Conservation (phyloP, 2,329 filamentous ascomycete species). For the Dichotomopilus funicola region DNA sequence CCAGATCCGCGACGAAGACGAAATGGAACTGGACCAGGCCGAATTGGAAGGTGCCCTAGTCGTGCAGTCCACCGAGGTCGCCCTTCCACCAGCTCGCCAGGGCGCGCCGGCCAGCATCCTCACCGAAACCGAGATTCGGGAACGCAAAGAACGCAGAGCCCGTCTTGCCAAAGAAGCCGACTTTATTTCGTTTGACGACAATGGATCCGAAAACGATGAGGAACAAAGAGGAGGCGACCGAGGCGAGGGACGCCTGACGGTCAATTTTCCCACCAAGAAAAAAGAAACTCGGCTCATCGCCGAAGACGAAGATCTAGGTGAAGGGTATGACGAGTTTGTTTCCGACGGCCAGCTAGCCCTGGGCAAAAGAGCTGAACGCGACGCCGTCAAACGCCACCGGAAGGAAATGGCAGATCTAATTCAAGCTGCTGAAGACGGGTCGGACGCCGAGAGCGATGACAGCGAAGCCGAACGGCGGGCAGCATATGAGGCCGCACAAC, state of each 20-base stretch:
- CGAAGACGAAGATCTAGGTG: constrained; percentile 87
- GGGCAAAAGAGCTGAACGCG: constrained; percentile 70
- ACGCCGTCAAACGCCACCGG: constrained; percentile 58
- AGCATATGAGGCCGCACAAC: constrained; percentile 83
- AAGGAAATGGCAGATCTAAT: constrained; percentile 81
- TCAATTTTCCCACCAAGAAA: constrained; percentile 45
- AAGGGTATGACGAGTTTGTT: constrained; percentile 89
- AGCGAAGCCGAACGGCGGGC: constrained; percentile 64
- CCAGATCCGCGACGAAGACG: constrained; percentile 39
- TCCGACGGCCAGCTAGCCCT: constrained; percentile 76
- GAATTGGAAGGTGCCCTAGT: constrained; percentile 60
- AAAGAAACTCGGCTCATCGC: constrained; percentile 67
- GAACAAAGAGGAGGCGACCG: constrained; percentile 10
- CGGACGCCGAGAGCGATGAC: constrained; percentile 45
- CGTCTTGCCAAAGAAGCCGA: constrained; percentile 65
- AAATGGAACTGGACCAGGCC: constrained; percentile 51
- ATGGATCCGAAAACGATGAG: constrained; percentile 43
- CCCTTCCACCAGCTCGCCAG: constrained; percentile 23
- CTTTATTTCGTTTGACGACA: constrained; percentile 56
- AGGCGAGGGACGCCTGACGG: not conserved
- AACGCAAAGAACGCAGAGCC: constrained; percentile 85
- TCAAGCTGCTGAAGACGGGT: constrained; percentile 62
- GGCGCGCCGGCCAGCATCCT: constrained; percentile 49
- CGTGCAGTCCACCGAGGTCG: constrained; percentile 44
- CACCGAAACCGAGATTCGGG: constrained; percentile 76